These are phyloP conservation scores for Cymbomonas tetramitiformis DNA, from an alignment of 139 green algal species.

Conservation along the genomic window DNA sequence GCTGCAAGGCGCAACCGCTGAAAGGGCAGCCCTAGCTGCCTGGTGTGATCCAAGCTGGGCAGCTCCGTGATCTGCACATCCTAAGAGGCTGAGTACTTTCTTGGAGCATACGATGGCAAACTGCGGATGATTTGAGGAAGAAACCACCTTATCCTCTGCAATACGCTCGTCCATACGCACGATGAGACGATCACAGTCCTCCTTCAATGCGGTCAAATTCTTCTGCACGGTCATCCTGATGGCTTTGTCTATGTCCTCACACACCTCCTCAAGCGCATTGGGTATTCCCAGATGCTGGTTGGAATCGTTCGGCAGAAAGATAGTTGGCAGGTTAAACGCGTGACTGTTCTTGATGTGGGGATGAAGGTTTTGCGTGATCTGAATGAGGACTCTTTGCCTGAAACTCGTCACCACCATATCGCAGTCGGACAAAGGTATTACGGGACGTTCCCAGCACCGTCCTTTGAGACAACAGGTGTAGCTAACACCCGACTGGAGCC, in stretches of 20 bases:
- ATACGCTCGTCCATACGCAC: slow-evolving; percentile 9
- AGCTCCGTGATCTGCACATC: no score
- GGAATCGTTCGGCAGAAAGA: slow-evolving; percentile 28
- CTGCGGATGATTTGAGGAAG: no score
- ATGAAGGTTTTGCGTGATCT: slow-evolving; percentile 37
- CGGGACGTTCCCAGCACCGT: neutral
- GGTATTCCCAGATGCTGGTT: slow-evolving; percentile 49
- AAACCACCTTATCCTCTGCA: no score
- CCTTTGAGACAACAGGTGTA: no score
- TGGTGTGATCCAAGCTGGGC: no score
- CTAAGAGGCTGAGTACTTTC: no score
- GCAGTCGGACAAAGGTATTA: neutral
- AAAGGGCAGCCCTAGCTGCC: no score
- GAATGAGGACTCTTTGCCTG: slow-evolving; percentile 39
- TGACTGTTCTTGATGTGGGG: slow-evolving; percentile 42
- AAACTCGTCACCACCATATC: neutral
- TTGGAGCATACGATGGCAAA: no score
- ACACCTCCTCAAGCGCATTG: slow-evolving; percentile 52
- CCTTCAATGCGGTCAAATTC: slow-evolving; percentile 39
- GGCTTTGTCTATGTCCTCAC: slow-evolving; percentile 42
- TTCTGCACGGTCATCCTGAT: slow-evolving; percentile 48
- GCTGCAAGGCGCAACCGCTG: no score
- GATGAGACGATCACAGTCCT: slow-evolving; percentile 38
- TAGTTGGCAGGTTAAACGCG: slow-evolving; percentile 48
- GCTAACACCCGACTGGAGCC: no score